These are phyloP conservation scores for Paramecium caudatum DNA, from an alignment of 73 alveolate species.

Conservation along the genomic window DNA sequence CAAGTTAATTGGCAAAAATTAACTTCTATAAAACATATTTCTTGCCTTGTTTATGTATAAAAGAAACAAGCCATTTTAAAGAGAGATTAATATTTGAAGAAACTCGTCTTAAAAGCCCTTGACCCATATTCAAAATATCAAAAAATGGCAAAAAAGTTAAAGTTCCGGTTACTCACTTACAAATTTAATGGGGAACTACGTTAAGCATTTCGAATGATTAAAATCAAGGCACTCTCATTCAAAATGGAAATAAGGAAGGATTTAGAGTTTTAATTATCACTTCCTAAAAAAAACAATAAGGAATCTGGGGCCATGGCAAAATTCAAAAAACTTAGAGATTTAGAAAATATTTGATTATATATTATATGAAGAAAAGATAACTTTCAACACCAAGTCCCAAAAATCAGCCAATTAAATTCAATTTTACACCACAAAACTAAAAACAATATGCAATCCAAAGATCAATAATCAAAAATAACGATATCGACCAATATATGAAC, in stretches of 20 bases:
- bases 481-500: too few relatives aligned
- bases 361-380: too few relatives aligned
- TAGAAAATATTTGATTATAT: neutral
- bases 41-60: slow-evolving; percentile 1
- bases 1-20: neutral
- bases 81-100: neutral
- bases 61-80: neutral
- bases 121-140: neutral
- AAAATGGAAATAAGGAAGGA: slow-evolving; percentile 4
- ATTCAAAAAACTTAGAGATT: neutral
- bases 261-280: neutral
- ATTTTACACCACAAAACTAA: too few relatives aligned
- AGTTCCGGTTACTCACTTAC: neutral
- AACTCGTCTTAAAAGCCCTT: neutral
- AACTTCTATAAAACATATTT: neutral
- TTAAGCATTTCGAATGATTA: neutral
- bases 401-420: too few relatives aligned
- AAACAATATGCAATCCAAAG: too few relatives aligned
- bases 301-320: neutral
- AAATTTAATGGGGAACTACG: neutral
- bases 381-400: too few relatives aligned
- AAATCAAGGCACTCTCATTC: neutral
- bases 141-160: slow-evolving; percentile 1
- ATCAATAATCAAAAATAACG: too few relatives aligned
- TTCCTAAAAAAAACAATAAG: neutral